These are phyloP conservation scores for Suillus hirtellus DNA, from an alignment of 768 basidiomycete species.

Conservation along the genomic window DNA sequence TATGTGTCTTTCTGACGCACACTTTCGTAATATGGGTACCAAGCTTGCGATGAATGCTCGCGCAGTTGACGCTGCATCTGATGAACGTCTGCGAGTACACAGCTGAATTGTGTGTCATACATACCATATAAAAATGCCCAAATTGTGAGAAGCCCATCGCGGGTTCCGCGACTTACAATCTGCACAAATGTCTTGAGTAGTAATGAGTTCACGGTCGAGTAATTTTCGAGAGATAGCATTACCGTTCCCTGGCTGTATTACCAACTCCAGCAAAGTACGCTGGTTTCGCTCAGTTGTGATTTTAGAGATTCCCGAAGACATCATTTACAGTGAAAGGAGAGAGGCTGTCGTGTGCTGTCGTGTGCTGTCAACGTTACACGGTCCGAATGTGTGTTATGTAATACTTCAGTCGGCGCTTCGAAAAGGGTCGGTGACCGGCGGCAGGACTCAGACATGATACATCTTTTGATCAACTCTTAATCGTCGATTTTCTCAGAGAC, in stretches of 20 bases:
- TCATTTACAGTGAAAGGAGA: conserved; percentile 12
- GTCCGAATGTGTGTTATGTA: conserved; percentile 4
- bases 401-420: background rate
- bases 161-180: conserved; percentile 89
- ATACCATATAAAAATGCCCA: conserved; percentile 89
- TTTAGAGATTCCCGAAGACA: conserved; percentile 47
- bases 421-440: background rate
- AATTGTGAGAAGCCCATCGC: conserved; percentile 86
- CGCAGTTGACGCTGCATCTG: conserved; percentile 70
- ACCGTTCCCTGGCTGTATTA: conserved; percentile 80
- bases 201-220: conserved; percentile 14
- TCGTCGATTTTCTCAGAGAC: background rate
- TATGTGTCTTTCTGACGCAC: conserved; percentile 44
- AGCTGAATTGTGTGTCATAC: conserved; percentile 15
- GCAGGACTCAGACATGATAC: background rate
- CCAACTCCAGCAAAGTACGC: conserved; percentile 66
- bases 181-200: conserved; percentile 73
- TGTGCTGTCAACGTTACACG: background rate
- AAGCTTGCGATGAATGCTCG: conserved; percentile 90
- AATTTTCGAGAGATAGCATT: conserved; percentile 14
- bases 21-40: conserved; percentile 94
- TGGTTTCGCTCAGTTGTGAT: conserved; percentile 66
- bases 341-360: background rate
- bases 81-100: conserved; percentile 15
- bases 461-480: background rate